phyloP scores from a whole-genome alignment of 805 yeast species.

The Yueomyces sp. region DNA sequence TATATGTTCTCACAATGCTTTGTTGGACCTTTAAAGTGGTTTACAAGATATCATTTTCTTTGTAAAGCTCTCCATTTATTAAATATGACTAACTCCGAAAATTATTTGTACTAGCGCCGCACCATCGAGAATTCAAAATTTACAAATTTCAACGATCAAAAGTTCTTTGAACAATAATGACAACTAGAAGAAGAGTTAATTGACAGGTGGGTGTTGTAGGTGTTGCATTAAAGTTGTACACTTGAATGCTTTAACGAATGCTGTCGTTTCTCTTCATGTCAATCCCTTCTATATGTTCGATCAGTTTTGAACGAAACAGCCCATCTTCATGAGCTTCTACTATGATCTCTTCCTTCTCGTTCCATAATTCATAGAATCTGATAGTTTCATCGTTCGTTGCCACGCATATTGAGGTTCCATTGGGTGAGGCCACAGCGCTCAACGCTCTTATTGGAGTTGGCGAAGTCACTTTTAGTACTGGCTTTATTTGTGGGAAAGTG shows the following conservation, averaged over 20 bases:
- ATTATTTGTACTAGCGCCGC: neutral
- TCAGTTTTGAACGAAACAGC: slow-evolving; percentile 40
- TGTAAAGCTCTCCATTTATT: too few species aligned
- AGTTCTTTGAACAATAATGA: too few species aligned
- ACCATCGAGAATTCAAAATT: neutral
- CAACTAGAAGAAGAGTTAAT: too few species aligned
- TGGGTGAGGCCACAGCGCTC: slow-evolving; percentile 57
- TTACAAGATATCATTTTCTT: too few species aligned
- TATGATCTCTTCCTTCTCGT: slow-evolving; percentile 24
- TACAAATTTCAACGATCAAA: too few species aligned
- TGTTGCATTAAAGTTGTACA: too few species aligned
- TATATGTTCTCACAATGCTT: too few species aligned
- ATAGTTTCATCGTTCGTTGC: slow-evolving; percentile 73
- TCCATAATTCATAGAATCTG: slow-evolving; percentile 65
- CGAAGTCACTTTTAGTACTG: slow-evolving; percentile 36
- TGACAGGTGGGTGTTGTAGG: too few species aligned
- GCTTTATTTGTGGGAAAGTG: slow-evolving; percentile 50
- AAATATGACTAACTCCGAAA: too few species aligned
- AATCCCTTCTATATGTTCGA: slow-evolving; percentile 48
- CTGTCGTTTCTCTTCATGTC: slow-evolving; percentile 4
- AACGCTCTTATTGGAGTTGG: slow-evolving; percentile 43
- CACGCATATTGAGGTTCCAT: slow-evolving; percentile 46
- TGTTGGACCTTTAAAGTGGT: too few species aligned
- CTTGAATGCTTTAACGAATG: neutral
- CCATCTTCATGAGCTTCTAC: slow-evolving; percentile 31